Conservation (phyloP, 225 moss, liverwort and hornwort species). For the Asterella californica region DNA sequence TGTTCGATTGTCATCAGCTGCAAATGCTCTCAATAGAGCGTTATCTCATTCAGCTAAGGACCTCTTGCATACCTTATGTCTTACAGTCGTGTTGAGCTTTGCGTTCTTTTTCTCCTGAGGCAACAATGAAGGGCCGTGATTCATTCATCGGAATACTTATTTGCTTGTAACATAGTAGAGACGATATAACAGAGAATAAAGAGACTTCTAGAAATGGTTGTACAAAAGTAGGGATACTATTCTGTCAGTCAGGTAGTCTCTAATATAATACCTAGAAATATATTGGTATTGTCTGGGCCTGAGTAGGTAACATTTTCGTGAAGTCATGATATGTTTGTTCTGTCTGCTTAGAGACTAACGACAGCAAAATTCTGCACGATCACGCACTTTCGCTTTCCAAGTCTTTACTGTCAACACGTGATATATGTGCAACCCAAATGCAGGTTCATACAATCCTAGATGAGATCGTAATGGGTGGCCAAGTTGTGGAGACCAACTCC, state of each 20-base stretch:
- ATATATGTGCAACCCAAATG: slow-evolving; percentile 2
- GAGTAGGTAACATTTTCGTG: background rate
- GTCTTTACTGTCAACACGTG: background rate
- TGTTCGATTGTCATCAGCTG: background rate
- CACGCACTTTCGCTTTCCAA: background rate
- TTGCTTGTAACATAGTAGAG: background rate
- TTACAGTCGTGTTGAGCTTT: background rate
- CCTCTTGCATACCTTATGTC: background rate
- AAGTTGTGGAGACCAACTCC: slow-evolving; percentile 91
- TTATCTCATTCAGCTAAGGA: background rate
- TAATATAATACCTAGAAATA: background rate
- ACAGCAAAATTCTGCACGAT: background rate
- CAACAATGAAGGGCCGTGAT: no score
- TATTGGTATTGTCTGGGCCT: background rate
- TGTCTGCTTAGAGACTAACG: background rate
- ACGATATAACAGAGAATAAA: no score
- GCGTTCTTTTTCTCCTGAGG: background rate
- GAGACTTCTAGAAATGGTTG: no score
- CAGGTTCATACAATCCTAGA: slow-evolving; percentile 96
- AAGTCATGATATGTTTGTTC: background rate
- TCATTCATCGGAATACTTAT: background rate
- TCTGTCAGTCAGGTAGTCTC: background rate
- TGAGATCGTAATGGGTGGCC: slow-evolving; percentile 95
- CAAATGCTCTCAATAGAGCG: background rate
- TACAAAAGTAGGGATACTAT: no score